phyloP scores from a whole-genome alignment of 176 grass and related monocot species.

The Calamus simplicifolius region DNA sequence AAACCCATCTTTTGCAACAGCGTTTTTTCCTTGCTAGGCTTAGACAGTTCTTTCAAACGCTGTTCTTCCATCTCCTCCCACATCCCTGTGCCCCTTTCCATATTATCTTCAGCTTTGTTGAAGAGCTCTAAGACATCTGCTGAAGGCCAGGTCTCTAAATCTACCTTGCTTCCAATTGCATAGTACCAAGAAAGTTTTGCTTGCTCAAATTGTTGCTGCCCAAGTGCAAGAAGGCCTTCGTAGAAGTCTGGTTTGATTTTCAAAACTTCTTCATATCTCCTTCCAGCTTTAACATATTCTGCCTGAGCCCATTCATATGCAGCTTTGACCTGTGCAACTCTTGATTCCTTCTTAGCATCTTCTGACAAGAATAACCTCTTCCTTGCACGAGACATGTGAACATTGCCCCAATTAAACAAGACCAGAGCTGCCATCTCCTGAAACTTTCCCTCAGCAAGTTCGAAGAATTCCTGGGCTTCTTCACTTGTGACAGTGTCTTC shows the following conservation, averaged over 20 bases:
- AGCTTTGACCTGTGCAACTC: constrained; percentile 35
- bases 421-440: constrained; percentile 78
- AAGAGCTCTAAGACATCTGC: constrained; percentile 59
- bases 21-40: constrained; percentile 46
- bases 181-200: constrained; percentile 90
- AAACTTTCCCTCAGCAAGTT: constrained; percentile 67
- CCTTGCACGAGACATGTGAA: constrained; percentile 73
- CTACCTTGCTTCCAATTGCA: constrained; percentile 46
- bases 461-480: constrained; percentile 76
- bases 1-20: constrained; percentile 43
- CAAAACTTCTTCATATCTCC: constrained; percentile 60
- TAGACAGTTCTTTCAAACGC: constrained; percentile 44
- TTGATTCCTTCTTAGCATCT: constrained; percentile 39
- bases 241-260: constrained; percentile 80
- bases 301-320: constrained; percentile 66
- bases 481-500: constrained; percentile 83
- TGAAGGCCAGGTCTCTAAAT: constrained; percentile 37
- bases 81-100: constrained; percentile 70
- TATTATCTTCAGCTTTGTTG: constrained; percentile 73
- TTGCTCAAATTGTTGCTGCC: constrained; percentile 71
- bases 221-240: constrained; percentile 67
- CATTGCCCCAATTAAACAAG: constrained; percentile 83
- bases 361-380: constrained; percentile 53
- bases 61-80: constrained; percentile 70
- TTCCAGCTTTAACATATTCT: constrained; percentile 66